Conservation (phyloP, 2,329 filamentous ascomycete species). For the Bertia moriformis region DNA sequence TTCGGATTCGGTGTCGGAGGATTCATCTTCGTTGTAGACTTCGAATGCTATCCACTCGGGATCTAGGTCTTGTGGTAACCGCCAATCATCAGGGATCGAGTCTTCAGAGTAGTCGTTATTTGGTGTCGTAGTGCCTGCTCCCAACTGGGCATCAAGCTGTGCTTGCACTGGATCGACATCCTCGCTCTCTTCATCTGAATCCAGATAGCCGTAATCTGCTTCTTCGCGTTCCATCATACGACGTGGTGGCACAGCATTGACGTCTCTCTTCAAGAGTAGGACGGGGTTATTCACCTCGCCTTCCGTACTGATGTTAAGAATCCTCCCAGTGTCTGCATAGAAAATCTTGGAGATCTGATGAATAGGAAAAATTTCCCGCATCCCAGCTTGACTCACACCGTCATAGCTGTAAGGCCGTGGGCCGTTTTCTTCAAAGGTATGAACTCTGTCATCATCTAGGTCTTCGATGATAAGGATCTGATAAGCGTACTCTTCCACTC, state of each 20-base stretch:
- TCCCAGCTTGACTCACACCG: constrained; percentile 44
- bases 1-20: constrained; percentile 31
- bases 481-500: constrained; percentile 45
- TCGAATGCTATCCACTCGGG: constrained; percentile 65
- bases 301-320: constrained; percentile 55
- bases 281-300: constrained; percentile 55
- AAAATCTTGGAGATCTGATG: constrained; percentile 66
- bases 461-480: constrained; percentile 58
- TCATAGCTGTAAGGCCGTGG: constrained; percentile 40
- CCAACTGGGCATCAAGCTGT: constrained; percentile 20
- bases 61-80: constrained; percentile 51
- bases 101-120: constrained; percentile 6
- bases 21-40: constrained; percentile 47
- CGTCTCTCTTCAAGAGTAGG: constrained; percentile 51
- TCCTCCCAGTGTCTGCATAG: constrained; percentile 63
- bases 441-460: constrained; percentile 54
- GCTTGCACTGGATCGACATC: constrained; percentile 24
- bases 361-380: constrained; percentile 53
- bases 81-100: constrained; percentile 25
- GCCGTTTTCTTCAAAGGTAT: constrained; percentile 47
- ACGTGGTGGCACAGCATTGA: constrained; percentile 50
- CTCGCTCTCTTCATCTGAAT: constrained; percentile 10
- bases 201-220: constrained; percentile 10
- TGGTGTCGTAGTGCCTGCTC: constrained; percentile 1
- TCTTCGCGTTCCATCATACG: constrained; percentile 42